Base-by-base conservation (phyloP, 2,329 filamentous ascomycete genomes). In the Pyrenochaeta sp. region DNA sequence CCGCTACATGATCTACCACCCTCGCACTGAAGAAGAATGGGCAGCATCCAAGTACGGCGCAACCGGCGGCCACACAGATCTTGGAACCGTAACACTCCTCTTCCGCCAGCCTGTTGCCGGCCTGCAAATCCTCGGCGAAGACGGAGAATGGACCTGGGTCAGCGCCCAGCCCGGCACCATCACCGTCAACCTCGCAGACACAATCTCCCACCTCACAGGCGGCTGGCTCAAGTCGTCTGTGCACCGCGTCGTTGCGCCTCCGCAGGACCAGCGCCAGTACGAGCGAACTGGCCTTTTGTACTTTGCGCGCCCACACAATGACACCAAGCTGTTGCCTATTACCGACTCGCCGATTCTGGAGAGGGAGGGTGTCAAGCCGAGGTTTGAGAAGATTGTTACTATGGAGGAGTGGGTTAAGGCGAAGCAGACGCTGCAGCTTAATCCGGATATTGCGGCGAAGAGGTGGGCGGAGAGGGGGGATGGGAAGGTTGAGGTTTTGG, bases 1-100 rank as follows among this genome's bases (percentile, higher is more conserved):
- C n/a, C 76, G 84, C 3, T 85, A 84, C 61, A 85, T 85, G 81
- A 74, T 79, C 35, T 84, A 84, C 48, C 73, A 74, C 7, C 74
- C 76, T 0, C 78, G 81, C 23, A 74, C 70, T 0, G 60, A 72
- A 0, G 74, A 79, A n/a, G 75, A 77, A 77, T 43, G 72, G 71
- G 20, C 71, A 69, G 26, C 70, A 73, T 30, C 47, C 2, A 74
- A 74, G 0, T 65, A 69, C 14, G 67, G 81, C 0, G 78, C 78
- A 51, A 70, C 72, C 0, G 68, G 69, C 0, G 81, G 81, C 0
- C 81, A 84, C 53, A 84, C 81, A 0, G 81, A 85, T 47, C 65
- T 84, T 0, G 81, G 81, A 0, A 78, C 77, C 0, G 71, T 83
- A 0, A 84, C 81, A 0, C 67, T 84, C 3, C 72, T 84, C 0